Evolutionary conservation across 1,139 yeast species (phyloP).

Genomic region (Suhomyces anneliseae): DNA sequence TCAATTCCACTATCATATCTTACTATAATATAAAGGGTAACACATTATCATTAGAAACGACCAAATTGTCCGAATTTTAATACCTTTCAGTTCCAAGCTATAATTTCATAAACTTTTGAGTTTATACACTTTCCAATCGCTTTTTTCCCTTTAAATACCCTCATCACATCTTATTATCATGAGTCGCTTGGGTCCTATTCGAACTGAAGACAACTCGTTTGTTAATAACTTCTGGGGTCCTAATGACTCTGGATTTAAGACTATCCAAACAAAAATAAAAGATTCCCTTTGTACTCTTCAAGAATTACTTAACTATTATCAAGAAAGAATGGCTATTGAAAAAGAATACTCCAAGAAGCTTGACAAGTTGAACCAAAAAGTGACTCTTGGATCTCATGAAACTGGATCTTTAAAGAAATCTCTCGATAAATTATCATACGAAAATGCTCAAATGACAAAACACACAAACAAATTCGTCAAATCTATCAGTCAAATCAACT

Average conservation of each 20-base stretch:
- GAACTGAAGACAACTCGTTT: constrained; percentile 24
- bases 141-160: background rate
- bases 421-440: constrained; percentile 57
- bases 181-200: constrained; percentile 9
- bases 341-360: constrained; percentile 66
- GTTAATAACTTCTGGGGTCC: constrained; percentile 55
- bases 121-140: too few relatives aligned
- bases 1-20: too few relatives aligned
- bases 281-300: constrained; percentile 43
- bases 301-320: constrained; percentile 46
- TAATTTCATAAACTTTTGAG: too few relatives aligned
- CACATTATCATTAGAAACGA: too few relatives aligned
- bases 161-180: background rate
- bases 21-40: too few relatives aligned
- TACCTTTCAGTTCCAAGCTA: too few relatives aligned
- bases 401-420: constrained; percentile 59
- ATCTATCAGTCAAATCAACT: constrained; percentile 33
- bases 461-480: constrained; percentile 34
- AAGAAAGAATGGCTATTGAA: constrained; percentile 60
- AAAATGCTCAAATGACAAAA: constrained; percentile 43
- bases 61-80: too few relatives aligned
- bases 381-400: constrained; percentile 57
- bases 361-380: constrained; percentile 47
- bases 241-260: constrained; percentile 49
- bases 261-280: constrained; percentile 48